Conservation (phyloP, 2,329 filamentous ascomycete genomes). For the Cladophialophora carrionii region DNA sequence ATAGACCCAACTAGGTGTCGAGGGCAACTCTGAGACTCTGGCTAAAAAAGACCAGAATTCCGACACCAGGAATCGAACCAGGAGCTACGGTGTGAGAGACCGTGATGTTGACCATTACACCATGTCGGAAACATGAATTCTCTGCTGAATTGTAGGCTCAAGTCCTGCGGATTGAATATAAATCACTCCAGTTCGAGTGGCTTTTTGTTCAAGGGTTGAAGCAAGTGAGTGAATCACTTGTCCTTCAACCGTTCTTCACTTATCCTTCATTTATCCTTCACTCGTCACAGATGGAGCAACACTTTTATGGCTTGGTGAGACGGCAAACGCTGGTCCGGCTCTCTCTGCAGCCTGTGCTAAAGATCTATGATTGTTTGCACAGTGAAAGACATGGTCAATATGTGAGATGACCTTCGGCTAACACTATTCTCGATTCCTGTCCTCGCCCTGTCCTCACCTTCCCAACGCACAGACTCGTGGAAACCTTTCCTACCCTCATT, state of each 20-base stretch:
- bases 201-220: too few relatives aligned
- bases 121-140: constrained; percentile 8
- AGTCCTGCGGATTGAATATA: neutral
- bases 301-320: neutral
- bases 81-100: constrained; percentile 25
- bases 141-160: neutral
- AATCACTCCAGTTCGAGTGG: neutral
- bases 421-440: neutral
- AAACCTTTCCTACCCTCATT: too few relatives aligned
- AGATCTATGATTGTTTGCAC: neutral
- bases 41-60: neutral
- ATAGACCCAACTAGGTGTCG: neutral
- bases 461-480: neutral
- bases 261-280: neutral
- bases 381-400: neutral
- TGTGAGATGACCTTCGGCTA: neutral
- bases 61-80: constrained; percentile 51
- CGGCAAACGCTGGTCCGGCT: neutral
- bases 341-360: neutral
- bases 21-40: neutral
- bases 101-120: constrained; percentile 26
- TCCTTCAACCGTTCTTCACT: neutral
- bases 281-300: neutral
- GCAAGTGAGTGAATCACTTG: neutral
- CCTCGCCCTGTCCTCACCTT: neutral